Conservation (phyloP, 768 basidiomycete species). For the Galerina sulciceps region DNA sequence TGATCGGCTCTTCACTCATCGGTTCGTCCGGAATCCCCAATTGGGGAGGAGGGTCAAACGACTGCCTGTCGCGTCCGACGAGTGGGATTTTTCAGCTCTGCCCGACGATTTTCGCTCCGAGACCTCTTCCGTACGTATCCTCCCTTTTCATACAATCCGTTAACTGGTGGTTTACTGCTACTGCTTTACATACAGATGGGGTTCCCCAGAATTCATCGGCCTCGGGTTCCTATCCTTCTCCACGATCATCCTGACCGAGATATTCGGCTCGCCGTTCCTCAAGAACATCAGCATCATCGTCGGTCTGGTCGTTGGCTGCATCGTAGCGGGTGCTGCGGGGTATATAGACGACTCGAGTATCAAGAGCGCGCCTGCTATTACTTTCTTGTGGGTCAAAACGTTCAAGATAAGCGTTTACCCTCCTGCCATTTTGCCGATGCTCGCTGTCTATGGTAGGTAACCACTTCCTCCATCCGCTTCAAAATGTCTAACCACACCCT, state of each 20-base stretch:
- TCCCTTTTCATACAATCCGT: not conserved
- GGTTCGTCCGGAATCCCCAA: slow-evolving; percentile 75
- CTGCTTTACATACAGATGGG: slow-evolving; percentile 77
- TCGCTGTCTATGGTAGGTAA: slow-evolving; percentile 39
- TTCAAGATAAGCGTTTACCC: slow-evolving; percentile 81
- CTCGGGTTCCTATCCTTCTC: slow-evolving; percentile 85
- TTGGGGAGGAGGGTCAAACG: slow-evolving; percentile 86
- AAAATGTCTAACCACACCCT: not conserved
- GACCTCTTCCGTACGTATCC: slow-evolving; percentile 59
- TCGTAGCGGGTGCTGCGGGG: slow-evolving; percentile 78
- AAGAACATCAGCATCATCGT: slow-evolving; percentile 81
- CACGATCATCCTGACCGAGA: slow-evolving; percentile 76
- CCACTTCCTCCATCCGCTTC: not conserved
- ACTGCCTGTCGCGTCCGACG: slow-evolving; percentile 62
- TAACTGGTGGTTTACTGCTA: not conserved
- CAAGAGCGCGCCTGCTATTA: slow-evolving; percentile 72
- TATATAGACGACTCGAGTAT: slow-evolving; percentile 76
- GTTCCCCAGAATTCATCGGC: slow-evolving; percentile 82
- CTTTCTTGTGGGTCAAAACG: slow-evolving; percentile 82
- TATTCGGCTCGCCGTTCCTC: slow-evolving; percentile 86
- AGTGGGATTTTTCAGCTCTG: slow-evolving; percentile 74
- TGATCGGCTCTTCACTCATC: slow-evolving; percentile 81
- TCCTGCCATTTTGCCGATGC: slow-evolving; percentile 60
- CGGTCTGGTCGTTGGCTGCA: slow-evolving; percentile 76
- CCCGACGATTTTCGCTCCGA: slow-evolving; percentile 70